Conservation (phyloP, 202 grass and related monocot species). For the Schoenoplectus triqueter region DNA sequence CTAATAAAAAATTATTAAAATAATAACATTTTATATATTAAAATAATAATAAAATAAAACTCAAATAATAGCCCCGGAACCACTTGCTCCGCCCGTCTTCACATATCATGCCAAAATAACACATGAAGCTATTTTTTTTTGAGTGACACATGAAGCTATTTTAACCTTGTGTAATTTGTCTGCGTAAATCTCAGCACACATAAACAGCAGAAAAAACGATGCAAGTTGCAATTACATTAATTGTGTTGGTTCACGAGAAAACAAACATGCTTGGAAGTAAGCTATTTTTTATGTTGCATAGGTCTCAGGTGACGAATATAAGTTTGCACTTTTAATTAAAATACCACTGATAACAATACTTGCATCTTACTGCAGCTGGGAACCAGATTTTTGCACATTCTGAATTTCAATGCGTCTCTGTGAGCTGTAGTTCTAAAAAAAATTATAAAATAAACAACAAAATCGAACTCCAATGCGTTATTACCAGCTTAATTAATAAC, state of each 20-base stretch:
- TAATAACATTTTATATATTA: too few species aligned
- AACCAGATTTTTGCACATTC: constrained; percentile 18
- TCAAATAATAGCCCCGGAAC: too few species aligned
- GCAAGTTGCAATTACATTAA: background rate
- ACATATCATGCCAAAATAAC: constrained; percentile 2
- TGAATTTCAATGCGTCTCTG: background rate
- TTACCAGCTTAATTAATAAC: background rate
- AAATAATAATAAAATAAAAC: too few species aligned
- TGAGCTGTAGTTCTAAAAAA: too few species aligned
- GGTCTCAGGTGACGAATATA: background rate
- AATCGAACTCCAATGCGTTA: background rate
- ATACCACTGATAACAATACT: background rate
- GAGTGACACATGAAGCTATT: background rate
- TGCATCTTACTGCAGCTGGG: background rate
- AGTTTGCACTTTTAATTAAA: background rate
- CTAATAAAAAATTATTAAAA: too few species aligned
- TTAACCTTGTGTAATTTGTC: background rate
- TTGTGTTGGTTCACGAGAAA: background rate
- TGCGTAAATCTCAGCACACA: background rate
- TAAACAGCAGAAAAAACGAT: constrained; percentile 25
- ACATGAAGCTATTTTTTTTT: background rate
- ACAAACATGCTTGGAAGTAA: background rate
- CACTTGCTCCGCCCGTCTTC: background rate
- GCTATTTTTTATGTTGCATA: constrained; percentile 25
- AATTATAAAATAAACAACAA: background rate